Evolutionary conservation across 163 green algal species (phyloP).

Genomic region (Scenedesmus sp.): DNA sequence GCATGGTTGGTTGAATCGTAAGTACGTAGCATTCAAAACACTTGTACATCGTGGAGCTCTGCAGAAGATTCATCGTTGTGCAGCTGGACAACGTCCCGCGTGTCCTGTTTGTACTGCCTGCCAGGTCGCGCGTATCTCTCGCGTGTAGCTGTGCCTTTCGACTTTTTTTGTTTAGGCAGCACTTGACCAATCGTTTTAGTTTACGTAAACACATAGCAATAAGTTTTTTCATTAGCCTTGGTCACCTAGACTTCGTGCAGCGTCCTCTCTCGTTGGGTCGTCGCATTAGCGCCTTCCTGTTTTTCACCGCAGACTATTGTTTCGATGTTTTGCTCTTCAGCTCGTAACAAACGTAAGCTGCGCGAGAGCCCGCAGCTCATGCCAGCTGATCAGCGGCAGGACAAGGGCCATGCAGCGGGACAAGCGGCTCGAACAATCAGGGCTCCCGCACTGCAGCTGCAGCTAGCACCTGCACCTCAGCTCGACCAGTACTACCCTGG

Average conservation of each 20-base stretch:
- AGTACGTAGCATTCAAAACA: too few species aligned
- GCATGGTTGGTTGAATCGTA: too few species aligned
- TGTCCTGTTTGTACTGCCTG: conserved; percentile 4
- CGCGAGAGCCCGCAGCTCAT: not conserved
- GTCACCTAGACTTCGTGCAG: not conserved
- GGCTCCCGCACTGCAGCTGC: not conserved
- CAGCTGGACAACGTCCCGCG: not conserved
- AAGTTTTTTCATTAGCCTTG: too few species aligned
- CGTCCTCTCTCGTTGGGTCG: not conserved
- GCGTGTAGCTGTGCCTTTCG: not conserved
- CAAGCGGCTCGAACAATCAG: not conserved
- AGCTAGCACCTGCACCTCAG: not conserved
- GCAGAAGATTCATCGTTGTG: not conserved
- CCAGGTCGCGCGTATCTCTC: not conserved
- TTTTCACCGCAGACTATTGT: not conserved
- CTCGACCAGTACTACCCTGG: conserved; percentile 15
- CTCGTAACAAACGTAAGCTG: conserved; percentile 10
- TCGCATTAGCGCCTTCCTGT: not conserved
- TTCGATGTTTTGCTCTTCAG: not conserved
- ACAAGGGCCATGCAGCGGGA: not conserved
- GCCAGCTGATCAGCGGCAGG: not conserved
- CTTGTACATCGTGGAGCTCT: not conserved
- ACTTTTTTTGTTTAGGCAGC: too few species aligned
- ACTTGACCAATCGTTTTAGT: too few species aligned
- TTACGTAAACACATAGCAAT: too few species aligned